A percentile compares a stretch with the other conserved stretches of the same genome.
Conservation (phyloP, 305 asterid genomes). For the Solanum hybrid region DNA sequence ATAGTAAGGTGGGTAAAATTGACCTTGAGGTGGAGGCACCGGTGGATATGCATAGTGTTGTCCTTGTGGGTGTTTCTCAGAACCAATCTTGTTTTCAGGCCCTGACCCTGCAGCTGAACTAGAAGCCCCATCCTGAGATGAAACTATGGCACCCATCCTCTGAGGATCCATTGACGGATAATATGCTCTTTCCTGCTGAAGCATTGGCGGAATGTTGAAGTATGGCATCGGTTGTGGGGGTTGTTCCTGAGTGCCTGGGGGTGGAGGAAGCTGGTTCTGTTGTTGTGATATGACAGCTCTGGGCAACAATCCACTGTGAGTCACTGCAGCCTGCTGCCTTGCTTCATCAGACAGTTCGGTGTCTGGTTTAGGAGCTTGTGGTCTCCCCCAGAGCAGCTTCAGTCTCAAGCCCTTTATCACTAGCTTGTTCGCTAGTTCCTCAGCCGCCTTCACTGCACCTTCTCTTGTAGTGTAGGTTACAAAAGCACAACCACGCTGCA, state of each 20-base stretch:
- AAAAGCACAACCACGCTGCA: constrained; percentile 87
- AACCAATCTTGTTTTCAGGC: constrained; percentile 35
- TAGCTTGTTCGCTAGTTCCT: constrained; percentile 76
- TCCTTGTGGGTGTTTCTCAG: constrained; percentile 30
- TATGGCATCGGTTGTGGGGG: constrained; percentile 58
- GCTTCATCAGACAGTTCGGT: constrained; percentile 63
- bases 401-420: constrained; percentile 80
- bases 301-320: constrained; percentile 82
- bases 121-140: constrained; percentile 65
- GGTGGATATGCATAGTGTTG: constrained; percentile 42
- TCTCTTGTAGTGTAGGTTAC: constrained; percentile 91
- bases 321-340: constrained; percentile 57
- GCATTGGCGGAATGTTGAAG: constrained; percentile 78
- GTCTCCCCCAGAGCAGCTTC: constrained; percentile 92
- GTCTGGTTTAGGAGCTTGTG: constrained; percentile 58
- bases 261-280: constrained; percentile 63
- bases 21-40: constrained; percentile 63
- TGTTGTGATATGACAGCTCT: constrained; percentile 88
- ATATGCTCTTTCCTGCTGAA: constrained; percentile 66
- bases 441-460: constrained; percentile 96
- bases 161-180: constrained; percentile 99
- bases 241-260: constrained; percentile 47
- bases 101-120: constrained; percentile 48
- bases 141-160: constrained; percentile 79
- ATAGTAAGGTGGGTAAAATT: constrained; percentile 63